Conservation (phyloP, 306 rosid species). For the Ochetophila trinervis region DNA sequence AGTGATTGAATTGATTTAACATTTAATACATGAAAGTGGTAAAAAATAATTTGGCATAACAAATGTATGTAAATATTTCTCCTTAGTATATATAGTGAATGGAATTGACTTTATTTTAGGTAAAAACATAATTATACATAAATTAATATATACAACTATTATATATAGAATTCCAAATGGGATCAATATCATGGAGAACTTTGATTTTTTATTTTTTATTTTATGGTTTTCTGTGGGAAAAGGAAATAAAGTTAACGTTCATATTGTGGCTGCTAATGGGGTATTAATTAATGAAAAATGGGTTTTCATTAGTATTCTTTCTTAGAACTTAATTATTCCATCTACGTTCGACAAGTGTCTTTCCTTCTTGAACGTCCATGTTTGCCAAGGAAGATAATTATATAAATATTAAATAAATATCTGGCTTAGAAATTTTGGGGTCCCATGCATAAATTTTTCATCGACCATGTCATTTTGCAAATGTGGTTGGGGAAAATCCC, state of each 20-base stretch:
- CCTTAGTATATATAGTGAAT: no score
- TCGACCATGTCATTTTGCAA: background rate
- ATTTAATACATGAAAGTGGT: no score
- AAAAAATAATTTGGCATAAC: no score
- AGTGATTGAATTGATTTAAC: no score
- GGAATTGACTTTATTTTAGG: no score
- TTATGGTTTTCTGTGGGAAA: background rate
- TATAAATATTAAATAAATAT: background rate
- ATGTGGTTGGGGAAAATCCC: constrained; percentile 6
- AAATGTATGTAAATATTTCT: no score
- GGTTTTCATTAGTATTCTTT: background rate
- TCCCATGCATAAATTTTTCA: background rate
- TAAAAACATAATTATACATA: no score
- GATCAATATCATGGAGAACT: background rate
- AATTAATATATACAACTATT: no score
- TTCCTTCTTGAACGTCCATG: background rate
- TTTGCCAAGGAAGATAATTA: background rate
- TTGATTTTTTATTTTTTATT: background rate
- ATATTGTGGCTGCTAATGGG: constrained; percentile 10
- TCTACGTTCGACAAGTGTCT: constrained; percentile 11
- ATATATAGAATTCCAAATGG: no score
- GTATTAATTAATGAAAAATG: background rate
- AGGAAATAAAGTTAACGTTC: background rate
- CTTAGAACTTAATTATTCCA: background rate
- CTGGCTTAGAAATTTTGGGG: background rate